These are phyloP conservation scores for Tricholoma hemisulphureum DNA, from an alignment of 768 basidiomycete genomes.

Conservation along the genomic window DNA sequence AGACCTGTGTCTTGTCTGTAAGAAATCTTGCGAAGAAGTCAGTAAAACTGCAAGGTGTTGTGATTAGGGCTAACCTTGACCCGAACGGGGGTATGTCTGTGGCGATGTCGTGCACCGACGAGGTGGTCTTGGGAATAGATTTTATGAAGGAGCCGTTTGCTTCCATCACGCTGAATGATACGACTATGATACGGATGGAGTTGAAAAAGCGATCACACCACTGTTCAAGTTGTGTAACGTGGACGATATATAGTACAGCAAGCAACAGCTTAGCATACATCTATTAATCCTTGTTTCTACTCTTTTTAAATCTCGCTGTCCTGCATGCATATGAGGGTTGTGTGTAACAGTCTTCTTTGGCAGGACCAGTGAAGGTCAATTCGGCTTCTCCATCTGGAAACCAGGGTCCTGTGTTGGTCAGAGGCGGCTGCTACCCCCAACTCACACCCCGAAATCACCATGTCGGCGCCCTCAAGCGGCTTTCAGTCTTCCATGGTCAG, in stretches of 20 bases:
- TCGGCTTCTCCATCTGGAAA: not conserved
- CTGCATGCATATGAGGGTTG: not conserved
- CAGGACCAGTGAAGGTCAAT: not conserved
- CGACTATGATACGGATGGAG: not conserved
- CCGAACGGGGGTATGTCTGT: constrained; percentile 66
- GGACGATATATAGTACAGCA: no score
- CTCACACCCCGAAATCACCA: not conserved
- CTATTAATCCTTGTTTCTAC: no score
- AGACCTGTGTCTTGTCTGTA: constrained; percentile 68
- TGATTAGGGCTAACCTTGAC: constrained; percentile 47
- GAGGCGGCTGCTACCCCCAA: not conserved
- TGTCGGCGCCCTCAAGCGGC: not conserved
- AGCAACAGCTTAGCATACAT: no score
- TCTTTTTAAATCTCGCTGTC: not conserved
- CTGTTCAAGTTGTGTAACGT: no score
- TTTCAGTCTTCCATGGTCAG: constrained; percentile 27
- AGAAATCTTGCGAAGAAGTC: constrained; percentile 51
- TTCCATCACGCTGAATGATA: not conserved
- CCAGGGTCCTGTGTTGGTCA: not conserved
- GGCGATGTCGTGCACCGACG: constrained; percentile 63
- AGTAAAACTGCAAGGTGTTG: not conserved
- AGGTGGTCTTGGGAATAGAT: constrained; percentile 38
- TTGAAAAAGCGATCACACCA: no score
- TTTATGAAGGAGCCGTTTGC: not conserved
- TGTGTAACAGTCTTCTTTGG: not conserved